Evolutionary conservation across 148 eudicot species (phyloP).

Genomic region (Heliosperma pusillum): DNA sequence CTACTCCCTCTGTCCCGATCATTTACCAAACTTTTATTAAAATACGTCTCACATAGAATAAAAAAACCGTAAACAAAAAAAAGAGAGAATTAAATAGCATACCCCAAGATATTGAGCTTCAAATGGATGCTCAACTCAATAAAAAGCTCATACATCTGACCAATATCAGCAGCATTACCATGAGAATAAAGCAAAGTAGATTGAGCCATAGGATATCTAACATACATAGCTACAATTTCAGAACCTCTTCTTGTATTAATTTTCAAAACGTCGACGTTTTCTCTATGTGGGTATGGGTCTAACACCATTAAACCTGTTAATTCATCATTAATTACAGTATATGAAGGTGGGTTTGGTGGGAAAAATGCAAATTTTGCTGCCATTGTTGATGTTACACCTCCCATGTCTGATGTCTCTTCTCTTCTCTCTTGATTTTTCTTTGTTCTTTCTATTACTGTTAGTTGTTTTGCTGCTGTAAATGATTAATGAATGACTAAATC

Average conservation of each 20-base stretch:
- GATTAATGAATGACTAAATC: slow-evolving; percentile 15
- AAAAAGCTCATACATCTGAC: slow-evolving; percentile 97
- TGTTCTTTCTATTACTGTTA: neutral
- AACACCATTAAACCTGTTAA: slow-evolving; percentile 54
- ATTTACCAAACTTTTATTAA: no score
- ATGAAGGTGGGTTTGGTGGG: slow-evolving; percentile 87
- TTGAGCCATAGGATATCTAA: slow-evolving; percentile 83
- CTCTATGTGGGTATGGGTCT: slow-evolving; percentile 72
- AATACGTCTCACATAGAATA: neutral
- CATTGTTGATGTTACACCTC: slow-evolving; percentile 97
- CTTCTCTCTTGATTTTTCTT: slow-evolving; percentile 1
- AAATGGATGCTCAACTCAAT: slow-evolving; percentile 81
- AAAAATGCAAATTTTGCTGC: slow-evolving; percentile 94
- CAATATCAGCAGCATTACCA: slow-evolving; percentile 96
- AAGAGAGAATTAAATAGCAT: slow-evolving; percentile 10
- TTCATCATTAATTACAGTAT: slow-evolving; percentile 53
- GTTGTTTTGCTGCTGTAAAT: neutral
- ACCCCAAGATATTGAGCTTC: slow-evolving; percentile 85
- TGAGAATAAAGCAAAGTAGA: slow-evolving; percentile 87
- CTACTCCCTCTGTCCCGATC: no score
- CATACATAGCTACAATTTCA: slow-evolving; percentile 75
- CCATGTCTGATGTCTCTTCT: slow-evolving; percentile 43
- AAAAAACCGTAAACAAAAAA: neutral
- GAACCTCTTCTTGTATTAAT: slow-evolving; percentile 62
- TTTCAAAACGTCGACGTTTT: slow-evolving; percentile 84